Conservation (phyloP, 2,329 filamentous ascomycete genomes). For the Cordyceps tenuipes region DNA sequence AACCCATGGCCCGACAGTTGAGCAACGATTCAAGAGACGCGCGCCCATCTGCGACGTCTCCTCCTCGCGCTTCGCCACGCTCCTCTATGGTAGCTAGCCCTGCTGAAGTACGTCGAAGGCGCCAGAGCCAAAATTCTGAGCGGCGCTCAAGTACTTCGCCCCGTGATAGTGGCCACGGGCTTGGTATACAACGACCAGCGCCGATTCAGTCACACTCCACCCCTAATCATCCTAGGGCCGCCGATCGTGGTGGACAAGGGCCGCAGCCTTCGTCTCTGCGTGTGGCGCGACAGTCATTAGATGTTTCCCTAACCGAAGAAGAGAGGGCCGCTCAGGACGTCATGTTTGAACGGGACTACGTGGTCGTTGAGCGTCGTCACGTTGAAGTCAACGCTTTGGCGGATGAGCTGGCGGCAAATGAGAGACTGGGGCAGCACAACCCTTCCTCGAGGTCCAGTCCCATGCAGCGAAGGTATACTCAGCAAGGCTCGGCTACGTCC, state of each 20-base stretch:
- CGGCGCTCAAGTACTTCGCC: conserved; percentile 34
- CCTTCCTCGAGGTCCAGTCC: conserved; percentile 49
- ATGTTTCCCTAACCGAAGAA: conserved; percentile 44
- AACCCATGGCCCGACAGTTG: conserved; percentile 26
- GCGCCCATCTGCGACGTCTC: conserved; percentile 27
- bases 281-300: conserved; percentile 12
- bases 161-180: conserved; percentile 38
- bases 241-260: conserved; percentile 15
- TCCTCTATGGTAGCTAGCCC: conserved; percentile 38
- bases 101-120: conserved; percentile 24
- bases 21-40: conserved; percentile 30
- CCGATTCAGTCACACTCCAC: conserved; percentile 41
- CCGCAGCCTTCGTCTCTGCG: conserved; percentile 8
- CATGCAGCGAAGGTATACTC: conserved; percentile 68
- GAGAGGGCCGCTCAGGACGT: conserved; percentile 76
- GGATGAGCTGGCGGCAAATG: conserved; percentile 84
- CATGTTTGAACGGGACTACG: conserved; percentile 87
- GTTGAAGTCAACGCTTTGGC: conserved; percentile 97
- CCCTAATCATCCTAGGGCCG: conserved; percentile 32
- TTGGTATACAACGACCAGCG: conserved; percentile 43
- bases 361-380: conserved; percentile 87
- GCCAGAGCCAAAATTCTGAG: conserved; percentile 19
- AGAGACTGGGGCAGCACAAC: conserved; percentile 45
- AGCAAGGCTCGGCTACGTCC: conserved; percentile 63
- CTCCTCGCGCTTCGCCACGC: conserved; percentile 34